Evolutionary conservation across 2,329 filamentous ascomycete genomes (phyloP).

Genomic region (Zymoseptoria tritici): DNA sequence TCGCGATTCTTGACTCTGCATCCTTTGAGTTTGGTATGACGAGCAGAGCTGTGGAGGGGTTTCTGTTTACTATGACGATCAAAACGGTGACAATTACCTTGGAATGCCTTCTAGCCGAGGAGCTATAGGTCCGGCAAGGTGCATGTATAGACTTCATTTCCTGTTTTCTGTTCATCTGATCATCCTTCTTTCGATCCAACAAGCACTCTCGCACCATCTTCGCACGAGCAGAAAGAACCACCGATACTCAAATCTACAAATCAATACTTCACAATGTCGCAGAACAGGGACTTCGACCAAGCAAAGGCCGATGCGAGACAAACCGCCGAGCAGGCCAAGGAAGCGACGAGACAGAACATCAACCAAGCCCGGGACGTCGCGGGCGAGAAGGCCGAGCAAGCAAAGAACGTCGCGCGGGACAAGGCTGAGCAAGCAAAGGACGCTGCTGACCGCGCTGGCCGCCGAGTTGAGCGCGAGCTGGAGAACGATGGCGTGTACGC

Average conservation of each 20-base stretch:
- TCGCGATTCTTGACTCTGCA: background rate
- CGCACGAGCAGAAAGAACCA: background rate
- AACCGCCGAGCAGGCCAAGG: conserved; percentile 1
- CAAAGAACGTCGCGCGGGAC: background rate
- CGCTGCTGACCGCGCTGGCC: conserved; percentile 1
- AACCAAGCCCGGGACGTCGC: background rate
- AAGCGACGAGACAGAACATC: background rate
- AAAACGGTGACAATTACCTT: background rate
- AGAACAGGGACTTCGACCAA: background rate
- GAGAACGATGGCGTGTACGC: conserved; percentile 25
- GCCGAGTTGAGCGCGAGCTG: conserved; percentile 7
- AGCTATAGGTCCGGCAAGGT: background rate
- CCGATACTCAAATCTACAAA: background rate
- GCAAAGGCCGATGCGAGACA: background rate
- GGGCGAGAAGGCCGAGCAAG: conserved; percentile 2
- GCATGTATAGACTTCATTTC: background rate
- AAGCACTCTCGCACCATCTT: background rate
- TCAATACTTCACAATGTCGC: background rate
- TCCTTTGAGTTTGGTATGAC: background rate
- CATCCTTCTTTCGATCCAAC: background rate
- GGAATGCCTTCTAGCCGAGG: background rate
- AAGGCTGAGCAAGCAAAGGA: conserved; percentile 6
- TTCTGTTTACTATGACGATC: background rate
- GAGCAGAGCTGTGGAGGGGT: background rate
- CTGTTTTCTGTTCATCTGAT: background rate